Base-by-base conservation (phyloP, 2,329 filamentous ascomycete genomes). In the Fusarium sp. region DNA sequence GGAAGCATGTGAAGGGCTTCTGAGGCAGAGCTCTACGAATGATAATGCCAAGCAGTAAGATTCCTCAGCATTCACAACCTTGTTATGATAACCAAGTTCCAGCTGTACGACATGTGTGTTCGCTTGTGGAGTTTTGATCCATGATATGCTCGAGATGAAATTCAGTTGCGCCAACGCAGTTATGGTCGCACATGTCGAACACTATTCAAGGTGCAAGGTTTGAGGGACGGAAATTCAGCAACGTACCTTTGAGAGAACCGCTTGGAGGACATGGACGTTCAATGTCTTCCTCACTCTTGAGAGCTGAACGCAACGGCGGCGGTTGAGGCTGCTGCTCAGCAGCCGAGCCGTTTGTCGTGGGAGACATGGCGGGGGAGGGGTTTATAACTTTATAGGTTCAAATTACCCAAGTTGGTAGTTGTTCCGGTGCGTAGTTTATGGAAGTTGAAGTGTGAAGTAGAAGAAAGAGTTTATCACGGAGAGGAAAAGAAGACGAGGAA, bases 161-260 rank as follows among this genome's bases (percentile, higher is more conserved):
- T 65, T 51, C 38, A 52, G 23, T 66, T 62, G 47, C 47, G 38
- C 62, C 49, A 38, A 17, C 15, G 21, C 40, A 38, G 23, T 19
- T 28, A 38, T 20, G 21, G n/a, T 28, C 38, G 20, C 43, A 38
- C 20, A 50, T 20, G 12, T 7, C n/a, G 24, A 42, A 52, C 14
- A 39, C 24, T 19, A 34, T 39, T 5, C 30, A 11, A 49, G n/a
- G 26, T n/a, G 48, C 38, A 19, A 20, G 14, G 7, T 28, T 21
- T 36, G 38, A 48, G 26, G 7, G 17, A n/a, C 49, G 20, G 24
- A 43, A 54, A 19, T 12, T n/a, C 24, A 28, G 43, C 20, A 44
- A 81, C 80, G 60, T 73, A 84, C 82, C 82, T 81, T 84, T 84
- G 40, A 77, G 69, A 36, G 78, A 74, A 49, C 77, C 76, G 62